Evolutionary conservation across 225 moss, liverwort and hornwort genomes (phyloP), one percentile per base, ranked within the genome.

Genomic region (Sphagnum tenellum): DNA sequence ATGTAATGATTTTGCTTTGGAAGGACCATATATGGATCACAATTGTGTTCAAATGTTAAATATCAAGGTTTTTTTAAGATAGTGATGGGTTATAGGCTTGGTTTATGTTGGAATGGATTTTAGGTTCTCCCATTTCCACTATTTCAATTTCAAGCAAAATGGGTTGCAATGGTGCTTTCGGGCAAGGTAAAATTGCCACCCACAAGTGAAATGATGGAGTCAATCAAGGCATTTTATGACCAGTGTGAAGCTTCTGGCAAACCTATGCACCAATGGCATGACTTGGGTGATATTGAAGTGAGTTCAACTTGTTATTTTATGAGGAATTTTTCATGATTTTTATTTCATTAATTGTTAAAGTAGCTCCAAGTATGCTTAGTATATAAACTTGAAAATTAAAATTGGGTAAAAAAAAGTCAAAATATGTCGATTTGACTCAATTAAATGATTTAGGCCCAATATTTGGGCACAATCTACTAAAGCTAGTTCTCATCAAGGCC

Each of bases 141-240:
- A 45, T 89, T 47, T 71, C 83, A 93, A 83, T 61, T 82, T 64
- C 93, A 98, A 73, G 81, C 83, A 44, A 86, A 77, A 59, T 98
- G 93, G 96, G 89, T 98, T 61, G 78, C 93, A 59, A 90, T 81
- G 87, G 50, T 84, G 29, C 83, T 98, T 45, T 82, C 93, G 9
- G 79, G 81, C 55, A 82, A 82, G 69, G 64, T 68, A 44, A 51
- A 47, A 56, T 75, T 98, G 57, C 92, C 90, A 47, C 67, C 82
- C 47, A 53, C 68, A 60, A 65, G 67, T 46, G 78, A 81, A 62
- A 93, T 98, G 96, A 74, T 78, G 76, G 53, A 77, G 55, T 80
- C 70, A 10, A 70, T 87, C 9, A 60, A 67, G 48, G 67, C 64
- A 4, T 73, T 82, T n/a, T 93, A 90, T 71, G 68, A 70, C 3